A percentile compares a stretch with the other conserved stretches of the same genome.
phyloP scores from a whole-genome alignment of 2,329 filamentous ascomycete species.

The Fusarium mexicanum region DNA sequence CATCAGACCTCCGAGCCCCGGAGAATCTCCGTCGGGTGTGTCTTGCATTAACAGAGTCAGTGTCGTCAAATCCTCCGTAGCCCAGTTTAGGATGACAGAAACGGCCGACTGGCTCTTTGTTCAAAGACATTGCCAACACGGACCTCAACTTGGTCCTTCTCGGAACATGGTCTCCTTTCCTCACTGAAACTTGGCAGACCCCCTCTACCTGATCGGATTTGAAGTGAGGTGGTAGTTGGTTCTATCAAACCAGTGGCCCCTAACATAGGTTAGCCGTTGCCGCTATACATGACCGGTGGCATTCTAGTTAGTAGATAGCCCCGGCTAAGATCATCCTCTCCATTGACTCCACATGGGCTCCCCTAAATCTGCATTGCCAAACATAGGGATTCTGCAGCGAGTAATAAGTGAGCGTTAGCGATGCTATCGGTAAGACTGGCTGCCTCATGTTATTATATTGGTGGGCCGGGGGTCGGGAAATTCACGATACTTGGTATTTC shows the following conservation, averaged over 20 bases:
- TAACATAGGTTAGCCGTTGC: constrained; percentile 29
- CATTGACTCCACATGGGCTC: constrained; percentile 7
- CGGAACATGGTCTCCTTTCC: neutral
- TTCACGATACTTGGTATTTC: constrained; percentile 12
- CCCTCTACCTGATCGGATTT: constrained; percentile 8
- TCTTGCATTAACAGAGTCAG: neutral
- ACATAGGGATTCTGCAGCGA: neutral
- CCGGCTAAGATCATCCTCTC: constrained; percentile 23
- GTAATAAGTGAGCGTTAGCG: neutral
- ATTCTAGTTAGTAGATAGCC: constrained; percentile 9
- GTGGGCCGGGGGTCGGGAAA: constrained; percentile 9
- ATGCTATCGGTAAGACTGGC: neutral
- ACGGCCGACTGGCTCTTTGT: neutral
- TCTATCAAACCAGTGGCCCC: constrained; percentile 27
- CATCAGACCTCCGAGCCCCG: constrained; percentile 6
- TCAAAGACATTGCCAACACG: constrained; percentile 3
- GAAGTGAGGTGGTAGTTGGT: neutral
- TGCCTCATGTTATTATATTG: constrained; percentile 1
- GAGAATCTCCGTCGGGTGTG: constrained; percentile 24
- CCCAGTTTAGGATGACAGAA: neutral
- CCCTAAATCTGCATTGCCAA: constrained; percentile 10
- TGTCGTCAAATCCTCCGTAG: neutral
- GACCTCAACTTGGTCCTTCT: neutral
- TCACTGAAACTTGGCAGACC: neutral
- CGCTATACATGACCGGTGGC: constrained; percentile 29